phyloP scores from a whole-genome alignment of 257 asterid genomes.

The Solanum acaule region DNA sequence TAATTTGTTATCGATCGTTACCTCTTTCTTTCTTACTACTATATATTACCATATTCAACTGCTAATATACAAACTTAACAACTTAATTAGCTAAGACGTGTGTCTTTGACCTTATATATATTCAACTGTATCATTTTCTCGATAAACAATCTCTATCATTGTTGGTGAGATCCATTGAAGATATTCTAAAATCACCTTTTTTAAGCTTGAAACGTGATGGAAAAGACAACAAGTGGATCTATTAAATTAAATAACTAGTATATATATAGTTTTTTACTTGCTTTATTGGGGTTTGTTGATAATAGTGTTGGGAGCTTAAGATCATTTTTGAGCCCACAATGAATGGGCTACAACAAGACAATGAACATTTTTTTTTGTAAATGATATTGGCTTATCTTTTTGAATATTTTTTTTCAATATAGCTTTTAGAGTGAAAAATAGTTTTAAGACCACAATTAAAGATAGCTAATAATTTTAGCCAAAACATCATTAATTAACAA shows the following conservation, averaged over 20 bases:
- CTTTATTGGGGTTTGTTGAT: neutral
- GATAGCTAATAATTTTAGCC: neutral
- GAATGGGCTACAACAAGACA: neutral
- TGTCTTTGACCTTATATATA: too few species aligned
- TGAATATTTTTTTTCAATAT: neutral
- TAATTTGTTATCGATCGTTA: too few species aligned
- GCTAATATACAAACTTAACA: too few species aligned
- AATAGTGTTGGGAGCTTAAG: neutral
- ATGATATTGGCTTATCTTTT: neutral
- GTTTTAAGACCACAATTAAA: neutral
- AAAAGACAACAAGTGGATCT: neutral
- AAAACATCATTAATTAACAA: too few species aligned
- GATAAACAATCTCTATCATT: too few species aligned
- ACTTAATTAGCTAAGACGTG: too few species aligned
- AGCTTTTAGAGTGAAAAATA: neutral
- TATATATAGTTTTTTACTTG: neutral
- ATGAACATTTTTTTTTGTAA: neutral
- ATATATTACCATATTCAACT: too few species aligned
- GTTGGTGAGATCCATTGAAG: neutral
- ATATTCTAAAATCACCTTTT: too few species aligned
- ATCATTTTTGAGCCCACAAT: neutral
- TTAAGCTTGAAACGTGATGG: neutral
- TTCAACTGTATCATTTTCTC: too few species aligned
- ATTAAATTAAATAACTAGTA: too few species aligned
- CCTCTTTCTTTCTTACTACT: too few species aligned